Evolutionary conservation across 495 filamentous ascomycete genomes (phyloP).

Genomic region (Bombardia bombarda): DNA sequence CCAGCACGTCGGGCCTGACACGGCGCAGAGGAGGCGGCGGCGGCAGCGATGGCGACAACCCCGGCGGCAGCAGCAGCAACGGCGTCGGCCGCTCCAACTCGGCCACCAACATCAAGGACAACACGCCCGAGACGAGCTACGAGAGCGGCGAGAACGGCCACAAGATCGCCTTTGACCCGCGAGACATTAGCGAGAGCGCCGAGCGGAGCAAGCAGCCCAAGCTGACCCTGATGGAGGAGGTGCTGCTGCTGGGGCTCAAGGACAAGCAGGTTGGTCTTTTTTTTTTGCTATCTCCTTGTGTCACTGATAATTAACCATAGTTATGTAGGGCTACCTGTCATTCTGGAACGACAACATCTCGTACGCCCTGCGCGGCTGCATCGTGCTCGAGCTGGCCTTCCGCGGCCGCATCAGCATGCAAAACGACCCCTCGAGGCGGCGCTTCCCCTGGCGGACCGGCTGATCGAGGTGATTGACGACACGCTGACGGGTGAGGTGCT

Average conservation of each 20-base stretch:
- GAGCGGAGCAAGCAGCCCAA: slow-evolving; percentile 98
- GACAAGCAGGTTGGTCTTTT: slow-evolving; percentile 72
- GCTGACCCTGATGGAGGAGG: slow-evolving; percentile 96
- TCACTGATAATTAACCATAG: background rate
- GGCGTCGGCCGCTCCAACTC: slow-evolving; percentile 30
- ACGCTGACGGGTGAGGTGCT: slow-evolving; percentile 95
- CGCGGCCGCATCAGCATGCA: slow-evolving; percentile 97
- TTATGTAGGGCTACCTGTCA: slow-evolving; percentile 77
- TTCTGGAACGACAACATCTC: slow-evolving; percentile 99
- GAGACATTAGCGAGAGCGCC: slow-evolving; percentile 93
- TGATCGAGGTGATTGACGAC: slow-evolving; percentile 96
- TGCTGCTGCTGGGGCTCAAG: slow-evolving; percentile 88
- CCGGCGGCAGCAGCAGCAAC: slow-evolving; percentile 7
- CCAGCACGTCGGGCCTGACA: slow-evolving; percentile 28
- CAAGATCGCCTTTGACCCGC: slow-evolving; percentile 95
- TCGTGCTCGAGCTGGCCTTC: slow-evolving; percentile 95
- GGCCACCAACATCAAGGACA: slow-evolving; percentile 43
- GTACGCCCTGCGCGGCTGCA: slow-evolving; percentile 93
- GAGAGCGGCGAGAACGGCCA: slow-evolving; percentile 92
- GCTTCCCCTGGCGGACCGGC: slow-evolving; percentile 87
- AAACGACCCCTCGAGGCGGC: slow-evolving; percentile 85
- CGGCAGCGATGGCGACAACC: slow-evolving; percentile 10
- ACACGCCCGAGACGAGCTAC: slow-evolving; percentile 80
- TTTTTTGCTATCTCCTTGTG: background rate
- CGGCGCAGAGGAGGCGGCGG: slow-evolving; percentile 26